A percentile compares a stretch with the other conserved stretches of the same genome.
phyloP scores from a whole-genome alignment of 345 rosid species.

The Ceriops tagal region DNA sequence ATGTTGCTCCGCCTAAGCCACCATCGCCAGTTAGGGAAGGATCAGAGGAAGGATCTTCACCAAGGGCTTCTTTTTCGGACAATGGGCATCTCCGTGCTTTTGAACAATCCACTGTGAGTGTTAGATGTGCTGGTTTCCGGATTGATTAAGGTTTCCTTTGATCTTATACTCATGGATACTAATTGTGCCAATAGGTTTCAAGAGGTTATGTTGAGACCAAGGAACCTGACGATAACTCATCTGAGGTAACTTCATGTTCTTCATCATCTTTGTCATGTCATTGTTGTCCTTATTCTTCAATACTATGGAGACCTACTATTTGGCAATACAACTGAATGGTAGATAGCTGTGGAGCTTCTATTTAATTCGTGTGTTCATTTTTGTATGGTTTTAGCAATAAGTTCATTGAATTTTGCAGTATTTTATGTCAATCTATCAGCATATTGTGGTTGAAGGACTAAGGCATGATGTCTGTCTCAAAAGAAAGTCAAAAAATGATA shows the following conservation, averaged over 20 bases:
- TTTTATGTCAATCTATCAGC: too few species aligned
- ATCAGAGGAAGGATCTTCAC: slow-evolving; percentile 82
- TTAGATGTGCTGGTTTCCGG: slow-evolving; percentile 10
- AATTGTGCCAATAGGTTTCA: slow-evolving; percentile 42
- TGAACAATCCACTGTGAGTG: slow-evolving; percentile 56
- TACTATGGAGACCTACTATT: background rate
- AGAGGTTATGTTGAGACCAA: slow-evolving; percentile 36
- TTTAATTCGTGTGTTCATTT: background rate
- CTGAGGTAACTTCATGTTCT: slow-evolving; percentile 44
- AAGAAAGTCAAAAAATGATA: too few species aligned
- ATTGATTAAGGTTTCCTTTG: background rate
- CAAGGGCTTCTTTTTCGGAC: slow-evolving; percentile 63
- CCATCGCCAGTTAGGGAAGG: slow-evolving; percentile 77
- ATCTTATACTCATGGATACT: slow-evolving; percentile 7
- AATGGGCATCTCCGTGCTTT: slow-evolving; percentile 41
- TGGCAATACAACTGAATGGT: background rate
- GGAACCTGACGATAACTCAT: slow-evolving; percentile 48
- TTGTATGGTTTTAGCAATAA: background rate
- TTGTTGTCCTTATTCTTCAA: background rate
- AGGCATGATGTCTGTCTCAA: too few species aligned
- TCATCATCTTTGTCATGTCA: background rate
- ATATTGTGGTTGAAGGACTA: too few species aligned
- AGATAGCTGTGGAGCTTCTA: background rate
- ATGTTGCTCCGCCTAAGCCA: slow-evolving; percentile 66
- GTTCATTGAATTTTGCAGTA: background rate